Evolutionary conservation across 2,329 filamentous ascomycete species (phyloP).

Genomic region (Aspergillus viridinutans): DNA sequence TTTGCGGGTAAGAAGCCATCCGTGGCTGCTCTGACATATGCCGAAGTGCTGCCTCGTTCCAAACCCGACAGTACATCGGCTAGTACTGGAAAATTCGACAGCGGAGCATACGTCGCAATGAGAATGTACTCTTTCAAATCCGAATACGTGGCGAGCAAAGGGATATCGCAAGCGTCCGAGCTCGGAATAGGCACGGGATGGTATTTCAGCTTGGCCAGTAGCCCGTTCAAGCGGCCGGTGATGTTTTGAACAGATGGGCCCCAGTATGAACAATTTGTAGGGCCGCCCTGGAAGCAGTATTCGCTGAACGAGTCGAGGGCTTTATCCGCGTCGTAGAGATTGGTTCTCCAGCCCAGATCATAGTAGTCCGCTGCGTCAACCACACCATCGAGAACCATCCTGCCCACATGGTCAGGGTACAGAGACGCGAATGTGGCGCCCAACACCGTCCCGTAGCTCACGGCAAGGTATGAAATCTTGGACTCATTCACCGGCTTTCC

Average conservation of each 20-base stretch:
- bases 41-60: slow-evolving; percentile 8
- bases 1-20: slow-evolving; percentile 2
- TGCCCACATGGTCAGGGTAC: slow-evolving; percentile 11
- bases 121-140: slow-evolving; percentile 10
- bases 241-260: slow-evolving; percentile 7
- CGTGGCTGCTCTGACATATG: slow-evolving; percentile 3
- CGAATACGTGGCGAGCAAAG: slow-evolving; percentile 13
- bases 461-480: no score
- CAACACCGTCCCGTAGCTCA: slow-evolving; percentile 10
- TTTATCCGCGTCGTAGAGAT: no score
- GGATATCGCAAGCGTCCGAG: slow-evolving; percentile 4
- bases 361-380: slow-evolving; percentile 12
- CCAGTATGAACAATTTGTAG: slow-evolving; percentile 11
- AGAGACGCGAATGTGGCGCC: slow-evolving; percentile 12
- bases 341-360: no score
- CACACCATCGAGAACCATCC: slow-evolving; percentile 14
- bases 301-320: not conserved
- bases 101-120: slow-evolving; percentile 1
- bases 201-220: slow-evolving; percentile 10
- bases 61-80: slow-evolving; percentile 8
- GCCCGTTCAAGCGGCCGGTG: slow-evolving; percentile 6
- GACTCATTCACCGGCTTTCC: no score
- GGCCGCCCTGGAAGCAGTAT: slow-evolving; percentile 3
- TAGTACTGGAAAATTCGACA: slow-evolving; percentile 4
- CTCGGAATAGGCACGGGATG: slow-evolving; percentile 11